Evolutionary conservation across 73 alveolate genomes (phyloP).

Genomic region (Paramecium pentaurelia): DNA sequence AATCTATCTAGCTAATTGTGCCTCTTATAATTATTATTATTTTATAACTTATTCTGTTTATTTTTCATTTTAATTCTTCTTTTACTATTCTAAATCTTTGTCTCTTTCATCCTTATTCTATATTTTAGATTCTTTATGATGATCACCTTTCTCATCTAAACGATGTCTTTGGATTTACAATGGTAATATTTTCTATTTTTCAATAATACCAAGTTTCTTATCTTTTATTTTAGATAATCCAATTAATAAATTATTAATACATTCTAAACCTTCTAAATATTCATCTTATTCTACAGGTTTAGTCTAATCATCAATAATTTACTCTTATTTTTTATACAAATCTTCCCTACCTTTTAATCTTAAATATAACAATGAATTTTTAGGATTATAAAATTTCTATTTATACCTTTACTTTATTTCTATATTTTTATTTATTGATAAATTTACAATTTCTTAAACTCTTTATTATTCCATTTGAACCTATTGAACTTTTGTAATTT

Average conservation of each 20-base stretch:
- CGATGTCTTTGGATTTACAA: not conserved
- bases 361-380: not conserved
- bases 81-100: not conserved
- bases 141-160: not conserved
- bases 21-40: not conserved
- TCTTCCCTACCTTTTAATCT: not conserved
- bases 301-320: not conserved
- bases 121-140: not conserved
- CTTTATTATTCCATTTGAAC: not conserved
- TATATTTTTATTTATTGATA: not conserved
- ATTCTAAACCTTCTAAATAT: not conserved
- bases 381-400: not conserved
- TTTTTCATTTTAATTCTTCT: not conserved
- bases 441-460: not conserved
- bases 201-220: not conserved
- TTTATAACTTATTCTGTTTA: not conserved
- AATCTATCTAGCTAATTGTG: not conserved
- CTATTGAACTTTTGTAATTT: not conserved
- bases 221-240: not conserved
- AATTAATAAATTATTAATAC: not conserved
- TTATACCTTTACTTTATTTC: not conserved
- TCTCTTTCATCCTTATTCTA: not conserved
- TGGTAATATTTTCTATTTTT: not conserved
- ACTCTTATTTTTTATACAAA: not conserved
- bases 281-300: not conserved